Base-by-base conservation (phyloP, 305 asterid species). In the Fraxinus xanthoxyloides region DNA sequence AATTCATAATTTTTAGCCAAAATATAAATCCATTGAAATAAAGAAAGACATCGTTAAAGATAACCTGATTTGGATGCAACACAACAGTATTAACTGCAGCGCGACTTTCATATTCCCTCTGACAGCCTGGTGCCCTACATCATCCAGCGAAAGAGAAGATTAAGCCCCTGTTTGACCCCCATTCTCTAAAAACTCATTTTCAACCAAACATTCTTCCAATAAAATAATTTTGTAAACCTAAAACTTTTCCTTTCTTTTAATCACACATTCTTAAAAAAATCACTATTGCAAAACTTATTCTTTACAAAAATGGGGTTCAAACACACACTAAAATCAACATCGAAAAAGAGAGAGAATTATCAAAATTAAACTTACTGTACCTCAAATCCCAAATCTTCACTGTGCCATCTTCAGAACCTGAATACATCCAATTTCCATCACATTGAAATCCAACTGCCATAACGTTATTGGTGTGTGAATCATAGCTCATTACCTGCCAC, bases 401-500 rank as follows among this genome's bases (percentile, higher is more conserved):
- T 23, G 98, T 95, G 82, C 99, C 99, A 87, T 95, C 99, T 90
- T 95, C 99, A 81, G 99, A 95, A 82, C 99, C 99, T 7, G 98
- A 95, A 85, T 94, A 95, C 99, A 95, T 95, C 98, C 98, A 95
- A 76, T 94, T 93, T 56, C 98, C 97, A 84, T 95, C 99, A 81
- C 98, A 92, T 82, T 91, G 97, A 88, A 95, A 95, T 76, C 99
- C 99, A 82, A 95, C 97, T 54, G 99, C 98, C 99, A 92, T 95
- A 38, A 95, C 99, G 83, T 95, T 95, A 83, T 87, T 95, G 76
- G 98, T 95, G 86, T 94, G 99, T 3, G 98, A 93, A 82, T 95
- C 99, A 91, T 93, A 95, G 90, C 97, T 95, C 95, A 90, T 90
- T 82, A 94, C 94, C 98, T 95, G 89, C 77, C 67, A 85, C 54